These are phyloP conservation scores for Cyberlindnera japonica DNA, from an alignment of 805 yeast species.

Conservation along the genomic window DNA sequence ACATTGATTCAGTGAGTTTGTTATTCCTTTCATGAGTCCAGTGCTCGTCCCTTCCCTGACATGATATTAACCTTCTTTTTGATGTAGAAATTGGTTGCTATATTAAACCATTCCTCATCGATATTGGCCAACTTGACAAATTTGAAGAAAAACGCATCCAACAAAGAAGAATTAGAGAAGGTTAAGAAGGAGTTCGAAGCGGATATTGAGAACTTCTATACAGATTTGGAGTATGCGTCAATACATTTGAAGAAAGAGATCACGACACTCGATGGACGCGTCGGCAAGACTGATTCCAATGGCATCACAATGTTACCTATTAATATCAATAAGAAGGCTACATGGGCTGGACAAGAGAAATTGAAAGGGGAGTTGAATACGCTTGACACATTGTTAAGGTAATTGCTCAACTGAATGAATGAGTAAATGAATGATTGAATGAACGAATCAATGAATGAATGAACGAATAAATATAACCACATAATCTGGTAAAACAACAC, in stretches of 20 bases:
- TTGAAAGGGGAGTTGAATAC: constrained; percentile 43
- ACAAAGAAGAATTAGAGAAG: constrained; percentile 22
- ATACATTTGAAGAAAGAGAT: constrained; percentile 63
- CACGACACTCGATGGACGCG: constrained; percentile 56
- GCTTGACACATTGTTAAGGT: constrained; percentile 30
- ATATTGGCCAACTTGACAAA: constrained; percentile 40
- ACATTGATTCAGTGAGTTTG: constrained; percentile 43
- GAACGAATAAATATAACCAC: not conserved
- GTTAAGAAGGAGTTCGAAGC: constrained; percentile 38
- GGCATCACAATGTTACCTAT: constrained; percentile 62
- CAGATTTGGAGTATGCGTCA: constrained; percentile 54
- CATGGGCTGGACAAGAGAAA: constrained; percentile 59
- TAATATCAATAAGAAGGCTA: constrained; percentile 64
- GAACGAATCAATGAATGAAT: too few species aligned
- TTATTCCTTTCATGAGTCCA: too few species aligned
- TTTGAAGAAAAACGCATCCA: constrained; percentile 29
- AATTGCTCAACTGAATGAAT: not conserved
- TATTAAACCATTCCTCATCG: constrained; percentile 46
- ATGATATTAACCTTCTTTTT: not conserved
- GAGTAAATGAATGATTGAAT: not conserved
- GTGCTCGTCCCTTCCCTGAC: too few species aligned
- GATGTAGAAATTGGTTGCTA: constrained; percentile 40
- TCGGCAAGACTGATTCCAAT: constrained; percentile 43
- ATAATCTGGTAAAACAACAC: not conserved
- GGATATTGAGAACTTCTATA: constrained; percentile 47